Evolutionary conservation across 495 filamentous ascomycete genomes (phyloP), one percentile per base, ranked within the genome.

Genomic region (Podospora didyma): DNA sequence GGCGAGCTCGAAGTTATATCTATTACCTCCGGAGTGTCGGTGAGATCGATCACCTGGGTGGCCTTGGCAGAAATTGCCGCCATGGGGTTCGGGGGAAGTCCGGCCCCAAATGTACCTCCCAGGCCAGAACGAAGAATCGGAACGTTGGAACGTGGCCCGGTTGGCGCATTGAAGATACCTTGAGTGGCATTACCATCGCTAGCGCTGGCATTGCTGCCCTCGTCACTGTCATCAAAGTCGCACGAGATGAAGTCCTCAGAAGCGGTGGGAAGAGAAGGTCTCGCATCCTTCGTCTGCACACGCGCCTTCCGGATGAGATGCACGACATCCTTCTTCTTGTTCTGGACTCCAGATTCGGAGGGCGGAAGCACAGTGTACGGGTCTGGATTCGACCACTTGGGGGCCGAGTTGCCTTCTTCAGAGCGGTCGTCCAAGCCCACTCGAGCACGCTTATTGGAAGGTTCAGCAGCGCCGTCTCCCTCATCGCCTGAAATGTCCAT

Each of bases 321-420:
- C 23, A 96, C 88, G 26, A 96, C 84, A 56, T 96, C 89, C 59
- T 87, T 85, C 67, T 85, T 88, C 63, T 90, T 90, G 17, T 75
- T 75, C 37, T 80, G 77, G 41, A 58, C 41, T 65, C 77, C 60
- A 80, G 58, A 82, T 62, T 88, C 86, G 0, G 83, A 79, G 7
- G 89, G 89, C 6, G 92, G 92, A 7, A 94, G 73, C 2, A 78
- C 86, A 3, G 89, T 94, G 71, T 96, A 97, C 0, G 90, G 90
- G 70, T 97, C 92, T 3, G 92, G 90, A 62, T 97, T 97, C 1
- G 90, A 96, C 92, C 92, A 97, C 69, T 86, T 88, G 0, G 90
- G 90, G 2, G 69, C 54, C 58, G 64, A 70, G 58, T 77, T 61
- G 45, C 76, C 77, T 23, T 78, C 71, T 10, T 69, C 54, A 9